Evolutionary conservation across 164 flowering plant genomes (phyloP).

Genomic region (Cinnamomum chago): DNA sequence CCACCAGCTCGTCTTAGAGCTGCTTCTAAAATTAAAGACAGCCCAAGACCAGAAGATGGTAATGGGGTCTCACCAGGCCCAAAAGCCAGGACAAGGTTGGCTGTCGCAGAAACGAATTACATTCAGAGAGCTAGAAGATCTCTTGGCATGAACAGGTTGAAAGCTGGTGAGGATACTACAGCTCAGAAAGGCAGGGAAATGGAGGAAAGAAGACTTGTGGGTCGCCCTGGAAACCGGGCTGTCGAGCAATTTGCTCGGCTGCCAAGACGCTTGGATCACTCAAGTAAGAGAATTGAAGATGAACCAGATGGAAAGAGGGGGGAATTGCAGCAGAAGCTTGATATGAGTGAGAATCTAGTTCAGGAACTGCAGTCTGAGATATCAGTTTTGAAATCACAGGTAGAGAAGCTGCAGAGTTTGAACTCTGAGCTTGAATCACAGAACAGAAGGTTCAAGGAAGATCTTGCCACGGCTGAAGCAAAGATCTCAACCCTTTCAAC

Average conservation of each 20-base stretch:
- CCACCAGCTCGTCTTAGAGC: slow-evolving; percentile 24
- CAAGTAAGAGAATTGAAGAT: slow-evolving; percentile 20
- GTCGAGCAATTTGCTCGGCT: slow-evolving; percentile 40
- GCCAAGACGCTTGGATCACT: slow-evolving; percentile 19
- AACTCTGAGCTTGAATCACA: slow-evolving; percentile 44
- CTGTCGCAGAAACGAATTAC: slow-evolving; percentile 6
- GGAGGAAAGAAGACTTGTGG: slow-evolving; percentile 23
- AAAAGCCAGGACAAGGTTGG: slow-evolving; percentile 16
- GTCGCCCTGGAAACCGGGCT: slow-evolving; percentile 17
- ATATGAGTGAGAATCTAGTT: slow-evolving; percentile 34
- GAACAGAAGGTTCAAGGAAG: slow-evolving; percentile 38
- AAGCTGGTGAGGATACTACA: slow-evolving; percentile 29
- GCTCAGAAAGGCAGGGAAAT: slow-evolving; percentile 26
- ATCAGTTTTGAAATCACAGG: slow-evolving; percentile 31
- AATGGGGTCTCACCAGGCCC: slow-evolving; percentile 20
- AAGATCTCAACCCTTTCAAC: slow-evolving; percentile 31
- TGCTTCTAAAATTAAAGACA: slow-evolving; percentile 20
- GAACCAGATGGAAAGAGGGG: slow-evolving; percentile 24
- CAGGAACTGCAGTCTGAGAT: slow-evolving; percentile 46
- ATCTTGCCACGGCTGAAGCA: slow-evolving; percentile 46
- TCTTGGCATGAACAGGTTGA: slow-evolving; percentile 25
- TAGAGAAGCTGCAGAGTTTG: slow-evolving; percentile 38
- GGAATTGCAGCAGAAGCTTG: slow-evolving; percentile 38
- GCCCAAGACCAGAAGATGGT: slow-evolving; percentile 16
- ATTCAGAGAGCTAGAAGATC: slow-evolving; percentile 26